A percentile compares a stretch with the other conserved stretches of the same genome.
These are phyloP conservation scores for Leccinum olivaceopallidum DNA, from an alignment of 768 basidiomycete species.

Conservation along the genomic window DNA sequence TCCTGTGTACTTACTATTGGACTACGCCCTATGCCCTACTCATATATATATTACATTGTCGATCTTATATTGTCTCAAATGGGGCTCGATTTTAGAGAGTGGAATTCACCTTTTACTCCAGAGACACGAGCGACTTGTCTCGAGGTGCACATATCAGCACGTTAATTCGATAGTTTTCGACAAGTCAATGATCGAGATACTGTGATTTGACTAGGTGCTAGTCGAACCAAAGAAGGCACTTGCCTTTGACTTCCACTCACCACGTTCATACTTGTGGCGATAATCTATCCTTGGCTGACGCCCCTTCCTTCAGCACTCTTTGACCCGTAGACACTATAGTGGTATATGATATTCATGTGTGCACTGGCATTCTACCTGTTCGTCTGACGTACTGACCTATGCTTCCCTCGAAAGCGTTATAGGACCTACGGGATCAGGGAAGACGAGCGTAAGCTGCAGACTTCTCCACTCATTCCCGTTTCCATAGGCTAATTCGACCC, in stretches of 20 bases:
- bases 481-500: not conserved
- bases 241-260: not conserved
- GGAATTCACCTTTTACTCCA: not conserved
- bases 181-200: too few relatives aligned
- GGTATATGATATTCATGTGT: slow-evolving; percentile 5
- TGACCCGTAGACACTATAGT: not conserved
- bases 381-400: not conserved
- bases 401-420: not conserved
- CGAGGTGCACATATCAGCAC: not conserved
- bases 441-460: slow-evolving; percentile 1
- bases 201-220: too few relatives aligned
- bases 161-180: too few relatives aligned
- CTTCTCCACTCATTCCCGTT: not conserved
- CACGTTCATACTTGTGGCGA: not conserved
- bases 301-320: not conserved
- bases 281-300: not conserved
- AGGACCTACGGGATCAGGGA: slow-evolving; percentile 6
- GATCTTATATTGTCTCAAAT: not conserved
- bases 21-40: not conserved
- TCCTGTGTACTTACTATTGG: not conserved
- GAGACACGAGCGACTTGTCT: not conserved
- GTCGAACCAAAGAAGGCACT: too few relatives aligned
- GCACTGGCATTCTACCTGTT: not conserved
- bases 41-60: not conserved
- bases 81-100: not conserved